These are phyloP conservation scores for Monosporascus sp. DNA, from an alignment of 2,329 filamentous ascomycete genomes.

Conservation along the genomic window DNA sequence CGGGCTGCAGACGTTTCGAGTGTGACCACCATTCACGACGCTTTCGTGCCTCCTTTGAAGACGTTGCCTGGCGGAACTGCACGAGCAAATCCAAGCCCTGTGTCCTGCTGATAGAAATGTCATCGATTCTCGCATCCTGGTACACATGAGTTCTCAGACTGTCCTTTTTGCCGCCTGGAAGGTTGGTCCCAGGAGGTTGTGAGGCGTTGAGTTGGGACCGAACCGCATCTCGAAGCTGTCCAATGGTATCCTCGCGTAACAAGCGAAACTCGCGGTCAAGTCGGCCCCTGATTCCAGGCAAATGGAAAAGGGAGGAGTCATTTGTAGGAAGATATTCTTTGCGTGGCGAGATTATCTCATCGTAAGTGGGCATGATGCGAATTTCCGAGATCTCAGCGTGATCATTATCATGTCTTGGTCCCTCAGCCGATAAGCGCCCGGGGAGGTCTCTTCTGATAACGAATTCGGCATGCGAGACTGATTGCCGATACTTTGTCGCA, in stretches of 20 bases:
- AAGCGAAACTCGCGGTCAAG: constrained; percentile 53
- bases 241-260: constrained; percentile 50
- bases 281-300: constrained; percentile 39
- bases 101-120: constrained; percentile 30
- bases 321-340: constrained; percentile 40
- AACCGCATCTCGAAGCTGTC: constrained; percentile 46
- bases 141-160: constrained; percentile 33
- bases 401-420: constrained; percentile 47
- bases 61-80: constrained; percentile 40
- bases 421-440: constrained; percentile 25
- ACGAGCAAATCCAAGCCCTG: constrained; percentile 41
- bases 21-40: constrained; percentile 47
- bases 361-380: constrained; percentile 42
- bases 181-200: constrained; percentile 9
- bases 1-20: constrained; percentile 42
- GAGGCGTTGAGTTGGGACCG: constrained; percentile 33
- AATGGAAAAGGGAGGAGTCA: constrained; percentile 35
- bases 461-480: constrained; percentile 22
- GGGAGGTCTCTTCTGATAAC: constrained; percentile 28
- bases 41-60: constrained; percentile 12
- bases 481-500: constrained; percentile 1
- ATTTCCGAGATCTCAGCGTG: constrained; percentile 40
- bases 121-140: constrained; percentile 25
- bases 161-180: constrained; percentile 14
- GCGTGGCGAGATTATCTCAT: constrained; percentile 39